Evolutionary conservation across 768 basidiomycete genomes (phyloP).

Genomic region (Boletus reticulatus): DNA sequence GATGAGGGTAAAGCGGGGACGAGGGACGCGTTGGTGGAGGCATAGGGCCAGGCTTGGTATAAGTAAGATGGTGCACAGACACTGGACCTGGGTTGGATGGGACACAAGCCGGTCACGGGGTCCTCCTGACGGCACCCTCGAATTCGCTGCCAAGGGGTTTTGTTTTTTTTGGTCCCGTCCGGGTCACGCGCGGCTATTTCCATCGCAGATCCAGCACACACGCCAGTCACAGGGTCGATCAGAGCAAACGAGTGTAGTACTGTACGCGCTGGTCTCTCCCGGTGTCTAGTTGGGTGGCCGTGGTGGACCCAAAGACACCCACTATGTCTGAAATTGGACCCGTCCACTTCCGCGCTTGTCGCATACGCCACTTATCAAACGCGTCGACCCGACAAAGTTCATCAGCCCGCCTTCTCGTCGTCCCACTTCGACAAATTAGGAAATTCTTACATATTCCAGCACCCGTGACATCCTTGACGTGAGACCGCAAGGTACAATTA

Average conservation of each 20-base stretch:
- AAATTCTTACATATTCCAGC: not conserved
- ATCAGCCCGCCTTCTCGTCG: slow-evolving; percentile 1
- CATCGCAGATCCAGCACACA: slow-evolving; percentile 19
- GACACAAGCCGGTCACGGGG: slow-evolving; percentile 15
- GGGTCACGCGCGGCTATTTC: slow-evolving; percentile 12
- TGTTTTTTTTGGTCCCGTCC: slow-evolving; percentile 25
- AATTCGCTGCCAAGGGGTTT: slow-evolving; percentile 12
- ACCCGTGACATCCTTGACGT: slow-evolving; percentile 12
- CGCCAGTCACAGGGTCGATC: slow-evolving; percentile 1
- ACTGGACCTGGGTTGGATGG: not conserved
- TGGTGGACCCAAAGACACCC: not conserved
- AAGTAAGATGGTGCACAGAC: slow-evolving; percentile 22
- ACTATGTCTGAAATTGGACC: slow-evolving; percentile 28
- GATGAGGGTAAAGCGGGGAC: slow-evolving; percentile 7
- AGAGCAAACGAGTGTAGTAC: not conserved
- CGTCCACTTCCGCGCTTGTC: slow-evolving; percentile 33
- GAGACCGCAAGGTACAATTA: slow-evolving; percentile 20
- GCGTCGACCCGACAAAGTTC: slow-evolving; percentile 19
- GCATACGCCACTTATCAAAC: slow-evolving; percentile 34
- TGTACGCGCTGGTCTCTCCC: not conserved
- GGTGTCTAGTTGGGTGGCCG: slow-evolving; percentile 12
- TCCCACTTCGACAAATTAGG: not conserved
- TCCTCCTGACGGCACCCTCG: slow-evolving; percentile 22
- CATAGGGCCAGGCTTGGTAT: slow-evolving; percentile 27
- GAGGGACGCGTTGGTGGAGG: slow-evolving; percentile 18